A percentile compares a stretch with the other conserved stretches of the same genome.
Evolutionary conservation across 495 filamentous ascomycete genomes (phyloP).

Genomic region (Niebla homalea): DNA sequence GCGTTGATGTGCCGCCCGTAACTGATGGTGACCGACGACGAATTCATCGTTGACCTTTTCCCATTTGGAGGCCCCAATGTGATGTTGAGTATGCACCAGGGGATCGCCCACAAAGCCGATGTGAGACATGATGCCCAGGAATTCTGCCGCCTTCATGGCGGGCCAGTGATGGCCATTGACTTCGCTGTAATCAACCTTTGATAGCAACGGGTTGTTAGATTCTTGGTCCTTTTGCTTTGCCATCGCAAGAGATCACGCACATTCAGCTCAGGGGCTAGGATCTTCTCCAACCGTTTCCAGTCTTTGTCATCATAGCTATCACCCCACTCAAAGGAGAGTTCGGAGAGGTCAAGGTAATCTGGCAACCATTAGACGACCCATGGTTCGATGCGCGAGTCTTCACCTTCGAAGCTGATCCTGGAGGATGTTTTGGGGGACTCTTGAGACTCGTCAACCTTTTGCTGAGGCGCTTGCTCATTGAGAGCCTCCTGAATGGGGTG

Average conservation of each 20-base stretch:
- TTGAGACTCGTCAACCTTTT: too few species aligned
- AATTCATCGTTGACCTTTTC: slow-evolving; percentile 18
- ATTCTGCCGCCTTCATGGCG: slow-evolving; percentile 19
- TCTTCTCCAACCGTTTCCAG: slow-evolving; percentile 49
- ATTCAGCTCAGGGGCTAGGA: slow-evolving; percentile 51
- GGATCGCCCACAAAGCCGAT: slow-evolving; percentile 20
- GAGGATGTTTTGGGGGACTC: background rate
- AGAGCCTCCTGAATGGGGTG: too few species aligned
- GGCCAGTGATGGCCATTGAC: slow-evolving; percentile 17
- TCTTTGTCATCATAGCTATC: slow-evolving; percentile 26
- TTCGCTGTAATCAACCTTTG: slow-evolving; percentile 23
- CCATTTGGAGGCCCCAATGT: slow-evolving; percentile 23
- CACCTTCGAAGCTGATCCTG: slow-evolving; percentile 8
- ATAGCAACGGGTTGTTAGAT: background rate
- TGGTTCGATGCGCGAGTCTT: too few species aligned
- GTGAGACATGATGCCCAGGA: slow-evolving; percentile 18
- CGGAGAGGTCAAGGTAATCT: slow-evolving; percentile 10
- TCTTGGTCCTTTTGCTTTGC: slow-evolving; percentile 4
- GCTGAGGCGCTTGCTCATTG: too few species aligned
- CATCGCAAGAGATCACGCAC: too few species aligned
- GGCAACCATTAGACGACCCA: background rate
- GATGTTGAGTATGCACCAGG: slow-evolving; percentile 23
- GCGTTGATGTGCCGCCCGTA: slow-evolving; percentile 28
- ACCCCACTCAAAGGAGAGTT: slow-evolving; percentile 13
- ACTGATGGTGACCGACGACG: slow-evolving; percentile 18